phyloP scores from a whole-genome alignment of 2,329 filamentous ascomycete species.

The Verticillium zaregamsianum region DNA sequence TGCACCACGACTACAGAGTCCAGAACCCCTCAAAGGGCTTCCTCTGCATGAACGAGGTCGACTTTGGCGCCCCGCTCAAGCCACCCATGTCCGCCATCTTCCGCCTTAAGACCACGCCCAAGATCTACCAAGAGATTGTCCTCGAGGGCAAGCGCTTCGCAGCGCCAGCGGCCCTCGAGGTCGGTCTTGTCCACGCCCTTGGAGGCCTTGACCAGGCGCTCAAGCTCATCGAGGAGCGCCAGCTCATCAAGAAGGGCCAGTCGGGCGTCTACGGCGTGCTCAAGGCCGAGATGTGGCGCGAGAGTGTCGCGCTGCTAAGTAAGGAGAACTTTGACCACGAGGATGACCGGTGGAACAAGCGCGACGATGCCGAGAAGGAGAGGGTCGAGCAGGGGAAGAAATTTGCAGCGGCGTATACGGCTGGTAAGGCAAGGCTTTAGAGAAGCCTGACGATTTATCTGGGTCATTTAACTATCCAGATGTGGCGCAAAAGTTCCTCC shows the following conservation, averaged over 20 bases:
- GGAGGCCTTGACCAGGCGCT: constrained; percentile 63
- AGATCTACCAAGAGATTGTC: constrained; percentile 59
- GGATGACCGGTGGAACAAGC: constrained; percentile 43
- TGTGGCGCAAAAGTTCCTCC: no score
- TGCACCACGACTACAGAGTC: constrained; percentile 80
- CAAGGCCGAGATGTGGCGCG: constrained; percentile 73
- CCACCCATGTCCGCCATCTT: constrained; percentile 73
- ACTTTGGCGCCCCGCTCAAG: constrained; percentile 72
- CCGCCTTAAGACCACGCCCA: constrained; percentile 58
- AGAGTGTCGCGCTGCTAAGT: constrained; percentile 56
- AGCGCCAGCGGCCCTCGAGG: constrained; percentile 57
- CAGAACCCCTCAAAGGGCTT: constrained; percentile 69
- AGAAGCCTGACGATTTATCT: no score
- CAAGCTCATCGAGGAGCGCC: constrained; percentile 53
- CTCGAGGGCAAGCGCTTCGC: constrained; percentile 70
- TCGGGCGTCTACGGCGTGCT: constrained; percentile 65
- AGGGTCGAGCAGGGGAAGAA: constrained; percentile 42
- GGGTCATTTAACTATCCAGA: no score
- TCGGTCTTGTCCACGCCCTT: constrained; percentile 64
- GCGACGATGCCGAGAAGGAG: constrained; percentile 36
- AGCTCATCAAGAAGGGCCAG: constrained; percentile 57
- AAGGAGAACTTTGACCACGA: constrained; percentile 43
- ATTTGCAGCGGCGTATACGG: constrained; percentile 41
- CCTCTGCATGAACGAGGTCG: constrained; percentile 75
- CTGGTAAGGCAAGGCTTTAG: constrained; percentile 31